Evolutionary conservation across 352 stramenopile genomes (phyloP), one percentile per base, ranked within the genome.

Genomic region (Thalassiosira mediterranea): DNA sequence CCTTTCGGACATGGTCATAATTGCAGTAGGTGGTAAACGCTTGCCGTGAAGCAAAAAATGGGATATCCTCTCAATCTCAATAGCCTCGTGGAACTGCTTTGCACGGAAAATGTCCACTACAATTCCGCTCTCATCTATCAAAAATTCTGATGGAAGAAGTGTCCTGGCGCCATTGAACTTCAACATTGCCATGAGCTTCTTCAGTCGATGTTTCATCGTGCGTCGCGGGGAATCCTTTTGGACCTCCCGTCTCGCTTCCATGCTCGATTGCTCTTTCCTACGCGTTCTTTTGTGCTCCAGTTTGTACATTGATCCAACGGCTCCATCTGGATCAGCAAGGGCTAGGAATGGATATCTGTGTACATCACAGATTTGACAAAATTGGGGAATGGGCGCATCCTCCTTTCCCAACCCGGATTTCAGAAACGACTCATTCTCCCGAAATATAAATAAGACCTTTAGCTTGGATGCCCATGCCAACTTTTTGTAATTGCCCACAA

Each of bases 401-500:
- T 65, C 34, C n/a, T 46, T 38, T n/a, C 25, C 44, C 11, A 73
- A 19, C 21, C 64, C 64, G 53, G 56, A 44, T 17, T 66, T 42
- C 3, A 73, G 42, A 0, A 31, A 52, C 7, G 54, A 51, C 19
- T 29, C n/a, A 46, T 63, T 31, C n/a, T 51, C 56, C 0, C 40
- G 44, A 42, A 73, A 73, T 0, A 73, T 46, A 7, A 44, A 58
- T 11, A 73, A 31, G 10, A 73, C 51, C 31, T 73, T 63, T 4
- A 73, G 19, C 7, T 67, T 67, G 0, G 37, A 38, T 17, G 64
- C 64, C 64, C 64, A 73, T 1, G 52, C 64, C 5, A 73, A 47
- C 52, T 73, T 73, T 19, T 73, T 73, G 21, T 73, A 65, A 48
- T 67, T 25, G 23, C 64, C 64, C 11, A 73, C 66, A 1, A 73